These are phyloP conservation scores for Candida ascalaphidarum DNA, from an alignment of 805 yeast genomes.

Conservation along the genomic window DNA sequence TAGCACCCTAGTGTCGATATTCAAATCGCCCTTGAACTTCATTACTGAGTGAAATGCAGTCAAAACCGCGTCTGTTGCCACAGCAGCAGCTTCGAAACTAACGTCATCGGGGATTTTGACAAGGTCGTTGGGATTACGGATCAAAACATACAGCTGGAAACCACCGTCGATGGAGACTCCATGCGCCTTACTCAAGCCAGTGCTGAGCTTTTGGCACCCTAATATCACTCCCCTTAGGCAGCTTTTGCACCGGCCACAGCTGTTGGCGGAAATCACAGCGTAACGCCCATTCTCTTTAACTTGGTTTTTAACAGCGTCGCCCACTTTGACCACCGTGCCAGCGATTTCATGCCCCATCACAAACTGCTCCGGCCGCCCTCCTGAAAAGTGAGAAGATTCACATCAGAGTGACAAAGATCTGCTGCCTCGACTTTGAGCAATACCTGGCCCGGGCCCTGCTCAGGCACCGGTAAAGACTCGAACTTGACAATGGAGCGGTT, in stretches of 20 bases:
- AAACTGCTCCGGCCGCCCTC: conserved; percentile 17
- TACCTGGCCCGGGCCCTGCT: conserved; percentile 20
- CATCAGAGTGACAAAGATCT: conserved; percentile 36
- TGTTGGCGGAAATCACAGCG: conserved; percentile 18
- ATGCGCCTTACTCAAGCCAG: too few relatives aligned
- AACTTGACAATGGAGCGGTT: conserved; percentile 14
- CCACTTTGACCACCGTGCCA: conserved; percentile 25
- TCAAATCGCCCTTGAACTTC: conserved; percentile 20
- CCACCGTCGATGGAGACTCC: conserved; percentile 34
- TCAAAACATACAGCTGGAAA: conserved; percentile 29
- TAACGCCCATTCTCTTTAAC: conserved; percentile 18
- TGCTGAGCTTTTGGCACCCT: too few relatives aligned
- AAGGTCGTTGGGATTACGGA: conserved; percentile 24
- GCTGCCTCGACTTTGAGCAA: conserved; percentile 34
- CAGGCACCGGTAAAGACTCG: conserved; percentile 19
- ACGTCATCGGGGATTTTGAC: conserved; percentile 33
- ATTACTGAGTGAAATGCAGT: conserved; percentile 35
- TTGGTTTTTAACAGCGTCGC: too few relatives aligned
- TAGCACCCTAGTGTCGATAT: conserved; percentile 27
- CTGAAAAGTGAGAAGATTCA: conserved; percentile 19
- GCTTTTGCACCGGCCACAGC: conserved; percentile 26
- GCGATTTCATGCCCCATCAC: conserved; percentile 41
- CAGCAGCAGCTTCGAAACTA: conserved; percentile 30
- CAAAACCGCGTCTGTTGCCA: conserved; percentile 33
- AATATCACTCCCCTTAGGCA: conserved; percentile 32